Percentiles rank a stretch among this genome's conserved stretches.
These are phyloP conservation scores for Penicillium sclerotiorum DNA, from an alignment of 2,329 filamentous ascomycete species.

Conservation along the genomic window DNA sequence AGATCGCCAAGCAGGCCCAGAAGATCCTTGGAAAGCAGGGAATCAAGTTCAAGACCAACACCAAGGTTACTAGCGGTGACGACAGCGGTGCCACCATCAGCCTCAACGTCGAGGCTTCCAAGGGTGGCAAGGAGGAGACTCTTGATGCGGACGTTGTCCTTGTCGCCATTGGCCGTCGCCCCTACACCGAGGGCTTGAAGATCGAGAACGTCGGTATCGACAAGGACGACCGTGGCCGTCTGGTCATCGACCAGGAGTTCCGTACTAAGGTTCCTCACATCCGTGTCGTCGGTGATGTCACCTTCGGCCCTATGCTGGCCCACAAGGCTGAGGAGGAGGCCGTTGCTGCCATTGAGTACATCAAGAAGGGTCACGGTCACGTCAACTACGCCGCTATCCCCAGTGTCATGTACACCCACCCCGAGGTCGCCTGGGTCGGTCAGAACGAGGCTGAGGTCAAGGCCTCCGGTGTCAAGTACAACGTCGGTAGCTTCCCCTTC, in stretches of 20 bases:
- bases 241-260: slow-evolving; percentile 98
- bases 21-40: slow-evolving; percentile 96
- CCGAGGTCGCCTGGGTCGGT: slow-evolving; percentile 97
- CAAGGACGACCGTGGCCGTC: slow-evolving; percentile 83
- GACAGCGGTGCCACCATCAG: slow-evolving; percentile 75
- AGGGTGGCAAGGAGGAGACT: slow-evolving; percentile 92
- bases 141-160: slow-evolving; percentile 94
- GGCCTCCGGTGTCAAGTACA: slow-evolving; percentile 85
- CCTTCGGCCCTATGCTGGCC: slow-evolving; percentile 97
- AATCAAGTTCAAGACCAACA: slow-evolving; percentile 96
- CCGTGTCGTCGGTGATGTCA: slow-evolving; percentile 92
- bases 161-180: slow-evolving; percentile 92
- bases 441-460: slow-evolving; percentile 97
- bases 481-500: slow-evolving; percentile 93
- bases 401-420: slow-evolving; percentile 99
- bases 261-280: slow-evolving; percentile 97
- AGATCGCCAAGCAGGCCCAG: slow-evolving; percentile 87
- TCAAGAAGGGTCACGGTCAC: slow-evolving; percentile 96
- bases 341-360: slow-evolving; percentile 92
- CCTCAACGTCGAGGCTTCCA: slow-evolving; percentile 85
- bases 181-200: slow-evolving; percentile 88
- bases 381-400: slow-evolving; percentile 99
- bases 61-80: slow-evolving; percentile 89
- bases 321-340: slow-evolving; percentile 99
- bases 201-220: slow-evolving; percentile 81